phyloP scores from a whole-genome alignment of 371 early-diverging fungal genomes.

The Capniomyces stellatus region DNA sequence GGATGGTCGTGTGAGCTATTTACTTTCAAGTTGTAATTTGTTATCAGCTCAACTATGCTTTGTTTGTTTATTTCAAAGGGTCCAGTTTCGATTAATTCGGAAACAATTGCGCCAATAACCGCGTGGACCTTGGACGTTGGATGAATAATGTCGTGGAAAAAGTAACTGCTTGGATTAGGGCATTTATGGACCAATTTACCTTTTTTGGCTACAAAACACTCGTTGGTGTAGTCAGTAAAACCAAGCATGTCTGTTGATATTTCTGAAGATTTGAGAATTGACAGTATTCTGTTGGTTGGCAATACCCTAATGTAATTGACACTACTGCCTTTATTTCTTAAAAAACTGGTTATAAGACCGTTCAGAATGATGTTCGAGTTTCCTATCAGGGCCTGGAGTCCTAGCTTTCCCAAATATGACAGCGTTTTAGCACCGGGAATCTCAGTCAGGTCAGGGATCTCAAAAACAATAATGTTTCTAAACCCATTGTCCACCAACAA shows the following conservation, averaged over 20 bases:
- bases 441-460: neutral
- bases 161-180: neutral
- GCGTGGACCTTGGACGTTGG: conserved; percentile 2
- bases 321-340: too few relatives aligned
- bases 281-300: neutral
- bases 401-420: neutral
- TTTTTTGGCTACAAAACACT: neutral
- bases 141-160: conserved; percentile 1
- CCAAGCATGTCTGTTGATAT: neutral
- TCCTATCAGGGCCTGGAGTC: neutral
- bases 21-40: neutral
- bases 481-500: neutral
- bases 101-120: neutral
- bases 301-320: neutral
- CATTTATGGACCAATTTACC: neutral
- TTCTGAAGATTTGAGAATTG: neutral
- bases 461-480: neutral
- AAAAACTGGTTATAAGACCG: neutral
- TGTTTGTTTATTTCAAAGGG: neutral
- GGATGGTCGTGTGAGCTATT: neutral
- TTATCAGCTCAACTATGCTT: neutral
- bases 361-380: neutral
- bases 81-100: neutral
- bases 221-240: neutral
- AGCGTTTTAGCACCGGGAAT: neutral